Base-by-base conservation (phyloP, 208 protist genomes). In the Leptomonas pyrrhocoris region DNA sequence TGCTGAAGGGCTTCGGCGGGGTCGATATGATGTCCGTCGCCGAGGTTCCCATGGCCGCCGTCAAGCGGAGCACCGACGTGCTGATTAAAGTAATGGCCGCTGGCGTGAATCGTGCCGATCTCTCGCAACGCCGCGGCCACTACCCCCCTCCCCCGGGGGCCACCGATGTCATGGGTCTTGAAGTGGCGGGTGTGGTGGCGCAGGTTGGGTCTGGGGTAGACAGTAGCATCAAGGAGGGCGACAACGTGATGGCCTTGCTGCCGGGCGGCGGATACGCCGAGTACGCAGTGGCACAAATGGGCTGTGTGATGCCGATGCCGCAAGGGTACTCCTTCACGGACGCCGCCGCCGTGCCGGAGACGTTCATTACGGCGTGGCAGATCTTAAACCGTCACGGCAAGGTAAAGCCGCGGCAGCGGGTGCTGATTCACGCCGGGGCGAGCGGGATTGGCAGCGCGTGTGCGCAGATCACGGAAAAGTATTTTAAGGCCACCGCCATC, bases 291-390 rank as follows among this genome's bases (percentile, higher is more conserved):
- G 89, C 94, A 7, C 75, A 90, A 34, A 59, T 83, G 36, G 77
- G 73, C 21, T 76, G 66, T 42, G 79, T 94, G 42, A 91, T 97
- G 86, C 68, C 75, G 36, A 89, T 94, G 27, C 94, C 94, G 12
- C 71, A 93, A 23, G 82, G 88, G 49, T 86, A 94, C 51, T 81
- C 72, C 2, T 95, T 97, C 76, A 84, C 79, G 7, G 77, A 96
- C 60, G 94, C 94, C 11, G 89, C 93, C 42, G 85, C 84, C 23
- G 88, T 98, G 25, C 95, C 96, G 7, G 96, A 98, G 79, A 79
- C 84, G 12, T 98, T 94, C 71, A 56, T 98, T n/a, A 98, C 95
- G 13, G 96, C 94, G 34, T 98, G 85, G 81, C 94, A 98, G 78
- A 64, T 79, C 21, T 79, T 98, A 31, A 81, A 89, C 34, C 62